Base-by-base conservation (phyloP, 495 filamentous ascomycete genomes). In the Penicillium diatomitis region DNA sequence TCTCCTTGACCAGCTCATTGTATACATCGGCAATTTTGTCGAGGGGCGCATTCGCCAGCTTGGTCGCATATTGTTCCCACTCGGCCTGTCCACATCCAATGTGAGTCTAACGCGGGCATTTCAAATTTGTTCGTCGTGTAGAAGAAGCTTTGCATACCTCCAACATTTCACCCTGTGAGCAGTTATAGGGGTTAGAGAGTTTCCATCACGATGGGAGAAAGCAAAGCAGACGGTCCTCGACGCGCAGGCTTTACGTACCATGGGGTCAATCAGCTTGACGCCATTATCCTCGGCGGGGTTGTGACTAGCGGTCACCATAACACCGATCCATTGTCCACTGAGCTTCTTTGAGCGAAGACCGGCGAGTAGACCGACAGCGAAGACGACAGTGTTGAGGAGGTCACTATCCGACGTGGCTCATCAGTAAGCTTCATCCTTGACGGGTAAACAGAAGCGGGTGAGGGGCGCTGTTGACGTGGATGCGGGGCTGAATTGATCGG, bases 221-320 rank as follows among this genome's bases (percentile, higher is more conserved):
- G 20, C 20, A 20, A 20, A 20, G 20, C 20, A 20, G 2, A 20
- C 20, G 2, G 20, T 20, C 20, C 20, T 20, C 20, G 20, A 20
- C 20, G 20, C 20, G 20, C 20, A 20, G 20, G 20, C 20, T 20
- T 39, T 53, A 62, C 78, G 57, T 56, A 83, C 84, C 84, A 95
- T 86, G 8, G 92, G 92, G 68, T 99, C 92, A 54, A 99, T 87
- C 53, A 99, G 77, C 78, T 99, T 99, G 56, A 99, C 88, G 46
- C 92, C 92, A 71, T 99, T 99, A 69, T 99, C 92, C 58, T 85
- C 83, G 3, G 94, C 88, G 35, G 88, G 88, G 70, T 99, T 99
- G 78, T 99, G 92, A 56, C 88, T 95, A 33, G 92, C 92, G 54
- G 92, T 99, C 65, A 99, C 89, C 92, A 99, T 97, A 44, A 99